Conservation (phyloP, 108 stramenopile species). For the Cyclostephanos tholiformis region DNA sequence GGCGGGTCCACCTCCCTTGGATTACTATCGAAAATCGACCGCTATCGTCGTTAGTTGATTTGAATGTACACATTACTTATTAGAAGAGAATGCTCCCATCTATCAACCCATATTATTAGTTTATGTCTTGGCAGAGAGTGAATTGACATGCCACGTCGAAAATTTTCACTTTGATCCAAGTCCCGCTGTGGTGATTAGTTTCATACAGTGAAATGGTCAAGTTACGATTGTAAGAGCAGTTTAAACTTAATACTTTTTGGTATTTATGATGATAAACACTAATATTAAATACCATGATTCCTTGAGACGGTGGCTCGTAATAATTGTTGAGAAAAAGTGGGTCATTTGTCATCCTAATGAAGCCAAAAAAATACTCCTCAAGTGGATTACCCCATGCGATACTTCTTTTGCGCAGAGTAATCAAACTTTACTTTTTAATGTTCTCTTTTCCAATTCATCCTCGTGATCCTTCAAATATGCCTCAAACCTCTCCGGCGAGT, state of each 20-base stretch:
- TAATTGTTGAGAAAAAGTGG: background rate
- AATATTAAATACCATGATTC: background rate
- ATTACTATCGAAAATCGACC: constrained; percentile 66
- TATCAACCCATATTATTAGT: too few relatives aligned
- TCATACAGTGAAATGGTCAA: too few relatives aligned
- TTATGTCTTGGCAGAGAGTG: too few relatives aligned
- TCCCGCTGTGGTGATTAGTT: too few relatives aligned
- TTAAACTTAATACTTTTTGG: too few relatives aligned
- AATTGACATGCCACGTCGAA: too few relatives aligned
- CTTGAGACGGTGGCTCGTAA: background rate
- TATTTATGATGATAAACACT: too few relatives aligned
- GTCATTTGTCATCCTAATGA: background rate
- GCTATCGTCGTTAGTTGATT: constrained; percentile 25
- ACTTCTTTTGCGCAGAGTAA: background rate
- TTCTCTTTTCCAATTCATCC: constrained; percentile 49
- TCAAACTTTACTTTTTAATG: constrained; percentile 35
- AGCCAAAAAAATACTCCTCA: background rate
- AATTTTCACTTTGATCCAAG: too few relatives aligned
- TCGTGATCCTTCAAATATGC: constrained; percentile 68
- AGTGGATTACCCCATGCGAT: background rate
- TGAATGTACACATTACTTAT: background rate
- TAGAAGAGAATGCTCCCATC: too few relatives aligned
- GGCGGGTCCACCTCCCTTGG: constrained; percentile 77
- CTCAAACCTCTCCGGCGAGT: constrained; percentile 82
- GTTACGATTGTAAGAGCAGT: too few relatives aligned